Conservation (phyloP, 1,284 basidiomycete genomes). For the Ustilago cynodontis region DNA sequence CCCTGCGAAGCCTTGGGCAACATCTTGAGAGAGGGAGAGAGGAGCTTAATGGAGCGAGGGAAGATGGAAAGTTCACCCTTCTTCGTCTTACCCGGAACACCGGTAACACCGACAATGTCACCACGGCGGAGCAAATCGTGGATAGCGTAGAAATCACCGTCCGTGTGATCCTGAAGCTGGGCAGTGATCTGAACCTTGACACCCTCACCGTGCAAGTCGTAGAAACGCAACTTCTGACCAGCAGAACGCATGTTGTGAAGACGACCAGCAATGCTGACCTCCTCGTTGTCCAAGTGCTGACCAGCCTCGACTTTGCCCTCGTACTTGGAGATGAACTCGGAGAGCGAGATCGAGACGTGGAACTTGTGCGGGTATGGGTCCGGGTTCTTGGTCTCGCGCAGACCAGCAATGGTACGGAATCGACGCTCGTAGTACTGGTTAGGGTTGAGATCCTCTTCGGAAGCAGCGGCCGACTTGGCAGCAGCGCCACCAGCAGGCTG, state of each 20-base stretch:
- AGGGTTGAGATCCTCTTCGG: conserved; percentile 65
- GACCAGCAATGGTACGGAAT: conserved; percentile 85
- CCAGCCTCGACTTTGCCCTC: conserved; percentile 73
- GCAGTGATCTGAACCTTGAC: conserved; percentile 96
- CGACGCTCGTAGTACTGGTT: conserved; percentile 96
- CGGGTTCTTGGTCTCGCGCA: conserved; percentile 82
- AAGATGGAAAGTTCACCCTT: conserved; percentile 95
- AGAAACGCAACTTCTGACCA: conserved; percentile 89
- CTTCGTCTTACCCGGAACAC: conserved; percentile 90
- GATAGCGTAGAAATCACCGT: conserved; percentile 76
- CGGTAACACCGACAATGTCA: conserved; percentile 93
- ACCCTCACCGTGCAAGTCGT: conserved; percentile 93
- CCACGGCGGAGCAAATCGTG: conserved; percentile 93
- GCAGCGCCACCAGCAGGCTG: conserved; percentile 18
- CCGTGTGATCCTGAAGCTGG: conserved; percentile 78
- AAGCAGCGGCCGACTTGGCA: conserved; percentile 43
- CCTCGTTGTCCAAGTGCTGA: conserved; percentile 63
- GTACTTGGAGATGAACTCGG: conserved; percentile 82
- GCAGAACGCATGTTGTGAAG: conserved; percentile 89
- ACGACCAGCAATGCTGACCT: conserved; percentile 82
- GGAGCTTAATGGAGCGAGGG: conserved; percentile 84
- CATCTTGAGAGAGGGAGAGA: conserved; percentile 96
- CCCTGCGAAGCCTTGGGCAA: conserved; percentile 74
- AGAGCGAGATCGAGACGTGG: conserved; percentile 84
- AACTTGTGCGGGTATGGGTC: conserved; percentile 99